Percentiles rank a stretch among this genome's conserved stretches.
These are phyloP conservation scores for Oidium heveae DNA, from an alignment of 2,329 filamentous ascomycete genomes.

Conservation along the genomic window DNA sequence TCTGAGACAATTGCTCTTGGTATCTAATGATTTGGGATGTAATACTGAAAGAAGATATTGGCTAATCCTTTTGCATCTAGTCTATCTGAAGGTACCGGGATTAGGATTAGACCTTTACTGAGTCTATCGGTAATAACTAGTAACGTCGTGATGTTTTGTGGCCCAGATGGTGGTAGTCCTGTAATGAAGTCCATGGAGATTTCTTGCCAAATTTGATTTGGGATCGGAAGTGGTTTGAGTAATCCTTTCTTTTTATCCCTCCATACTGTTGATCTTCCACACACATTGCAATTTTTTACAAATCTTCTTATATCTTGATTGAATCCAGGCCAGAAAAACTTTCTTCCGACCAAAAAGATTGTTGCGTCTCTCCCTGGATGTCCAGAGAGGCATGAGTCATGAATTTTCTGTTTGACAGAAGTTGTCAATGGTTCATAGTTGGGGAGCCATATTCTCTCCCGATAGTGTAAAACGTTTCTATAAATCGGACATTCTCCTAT, in stretches of 20 bases:
- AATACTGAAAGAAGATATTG: too few relatives aligned
- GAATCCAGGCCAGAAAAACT: neutral
- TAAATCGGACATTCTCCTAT: neutral
- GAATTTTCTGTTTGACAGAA: neutral
- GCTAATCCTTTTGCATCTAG: too few relatives aligned
- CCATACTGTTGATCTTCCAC: constrained; percentile 1
- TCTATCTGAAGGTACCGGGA: too few relatives aligned
- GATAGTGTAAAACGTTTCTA: neutral
- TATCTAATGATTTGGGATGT: too few relatives aligned
- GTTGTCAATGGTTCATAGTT: neutral
- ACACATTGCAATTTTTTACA: constrained; percentile 1
- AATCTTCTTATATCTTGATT: constrained; percentile 1
- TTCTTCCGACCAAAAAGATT: neutral
- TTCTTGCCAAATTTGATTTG: constrained; percentile 1
- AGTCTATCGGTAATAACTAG: neutral
- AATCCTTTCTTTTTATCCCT: constrained; percentile 1
- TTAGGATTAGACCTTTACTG: too few relatives aligned
- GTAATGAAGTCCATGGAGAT: constrained; percentile 2
- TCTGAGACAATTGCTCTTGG: too few relatives aligned
- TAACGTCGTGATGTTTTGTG: neutral
- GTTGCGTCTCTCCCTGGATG: neutral
- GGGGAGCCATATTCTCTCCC: neutral
- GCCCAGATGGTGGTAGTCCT: neutral
- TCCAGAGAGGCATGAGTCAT: neutral
- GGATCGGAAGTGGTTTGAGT: constrained; percentile 2